phyloP scores from a whole-genome alignment of 164 flowering plant species.

The Tetracentron sinense region DNA sequence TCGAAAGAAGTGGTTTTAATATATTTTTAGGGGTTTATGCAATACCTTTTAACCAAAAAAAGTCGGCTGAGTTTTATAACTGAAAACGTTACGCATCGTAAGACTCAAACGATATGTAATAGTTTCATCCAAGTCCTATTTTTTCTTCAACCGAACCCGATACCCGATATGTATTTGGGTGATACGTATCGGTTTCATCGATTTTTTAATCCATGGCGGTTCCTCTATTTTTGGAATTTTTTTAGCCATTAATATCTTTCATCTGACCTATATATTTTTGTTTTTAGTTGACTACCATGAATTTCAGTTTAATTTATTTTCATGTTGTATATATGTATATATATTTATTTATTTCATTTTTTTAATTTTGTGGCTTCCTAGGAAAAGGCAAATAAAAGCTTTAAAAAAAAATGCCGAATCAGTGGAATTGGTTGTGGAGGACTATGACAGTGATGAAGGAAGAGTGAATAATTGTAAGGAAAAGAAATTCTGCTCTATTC shows the following conservation, averaged over 20 bases:
- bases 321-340: background rate
- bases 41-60: too few relatives aligned
- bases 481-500: constrained; percentile 47
- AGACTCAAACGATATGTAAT: too few relatives aligned
- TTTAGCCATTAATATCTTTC: background rate
- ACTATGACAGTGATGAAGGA: constrained; percentile 84
- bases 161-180: too few relatives aligned
- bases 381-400: constrained; percentile 77
- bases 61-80: too few relatives aligned
- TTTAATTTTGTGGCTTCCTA: constrained; percentile 19
- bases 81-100: too few relatives aligned
- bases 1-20: too few relatives aligned
- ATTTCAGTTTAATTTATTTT: background rate
- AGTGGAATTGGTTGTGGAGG: constrained; percentile 61
- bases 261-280: background rate
- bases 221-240: too few relatives aligned
- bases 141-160: too few relatives aligned
- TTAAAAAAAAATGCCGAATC: constrained; percentile 75
- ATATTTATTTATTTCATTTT: background rate
- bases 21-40: too few relatives aligned
- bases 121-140: too few relatives aligned
- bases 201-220: too few relatives aligned
- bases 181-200: too few relatives aligned
- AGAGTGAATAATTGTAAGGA: constrained; percentile 52
- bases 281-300: background rate